Percentiles rank a stretch among this genome's conserved stretches.
Conservation (phyloP, 345 rosid genomes). For the Aurinia saxatilis region DNA sequence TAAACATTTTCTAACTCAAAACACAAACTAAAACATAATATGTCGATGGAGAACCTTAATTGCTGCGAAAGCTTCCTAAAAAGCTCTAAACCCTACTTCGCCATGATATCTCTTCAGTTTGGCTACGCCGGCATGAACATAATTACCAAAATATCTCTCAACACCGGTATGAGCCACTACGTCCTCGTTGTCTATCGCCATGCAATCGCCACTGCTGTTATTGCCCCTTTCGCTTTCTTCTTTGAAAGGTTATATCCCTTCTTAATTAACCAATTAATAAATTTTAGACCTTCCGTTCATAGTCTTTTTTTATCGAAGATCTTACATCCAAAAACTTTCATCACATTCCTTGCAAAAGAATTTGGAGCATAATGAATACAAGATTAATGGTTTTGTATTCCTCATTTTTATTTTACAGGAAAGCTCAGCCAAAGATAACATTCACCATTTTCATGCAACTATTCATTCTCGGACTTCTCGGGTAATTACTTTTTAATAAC, state of each 20-base stretch:
- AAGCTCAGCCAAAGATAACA: conserved; percentile 19
- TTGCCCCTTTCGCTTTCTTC: conserved; percentile 70
- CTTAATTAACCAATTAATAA: no score
- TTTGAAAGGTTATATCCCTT: conserved; percentile 42
- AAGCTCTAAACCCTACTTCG: conserved; percentile 43
- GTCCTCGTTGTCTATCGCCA: conserved; percentile 69
- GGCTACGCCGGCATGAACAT: conserved; percentile 52
- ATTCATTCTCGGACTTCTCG: conserved; percentile 26
- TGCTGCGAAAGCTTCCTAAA: conserved; percentile 18
- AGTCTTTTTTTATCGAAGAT: no score
- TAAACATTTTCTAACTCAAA: neutral
- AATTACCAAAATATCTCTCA: conserved; percentile 40
- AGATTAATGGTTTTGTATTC: no score
- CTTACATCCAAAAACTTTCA: no score
- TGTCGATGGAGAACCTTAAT: conserved; percentile 14
- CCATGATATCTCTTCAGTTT: conserved; percentile 49
- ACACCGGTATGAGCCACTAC: conserved; percentile 58
- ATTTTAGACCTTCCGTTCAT: no score
- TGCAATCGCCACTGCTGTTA: conserved; percentile 42
- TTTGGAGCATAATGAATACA: no score
- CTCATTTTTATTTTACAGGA: neutral
- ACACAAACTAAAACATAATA: conserved; percentile 1
- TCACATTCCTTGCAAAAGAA: no score
- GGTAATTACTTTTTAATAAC: conserved; percentile 7
- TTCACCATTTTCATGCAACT: conserved; percentile 26